Evolutionary conservation across 1,139 yeast species (phyloP).

Genomic region (Candida albicans): DNA sequence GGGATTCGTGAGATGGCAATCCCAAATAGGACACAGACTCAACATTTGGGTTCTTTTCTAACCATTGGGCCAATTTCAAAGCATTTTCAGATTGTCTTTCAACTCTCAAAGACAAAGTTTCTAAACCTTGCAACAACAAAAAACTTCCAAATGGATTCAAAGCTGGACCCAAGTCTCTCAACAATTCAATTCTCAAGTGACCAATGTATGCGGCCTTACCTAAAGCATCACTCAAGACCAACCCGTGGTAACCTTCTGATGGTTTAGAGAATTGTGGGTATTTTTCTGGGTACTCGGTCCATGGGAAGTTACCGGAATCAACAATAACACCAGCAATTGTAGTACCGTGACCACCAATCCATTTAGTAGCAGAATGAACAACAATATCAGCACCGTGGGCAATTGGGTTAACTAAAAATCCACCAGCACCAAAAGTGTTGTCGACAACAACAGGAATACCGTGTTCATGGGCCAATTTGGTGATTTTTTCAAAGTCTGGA

Average conservation of each 20-base stretch:
- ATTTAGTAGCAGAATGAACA: slow-evolving; percentile 91
- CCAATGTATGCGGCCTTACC: slow-evolving; percentile 79
- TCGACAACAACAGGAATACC: slow-evolving; percentile 94
- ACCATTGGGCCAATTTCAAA: slow-evolving; percentile 72
- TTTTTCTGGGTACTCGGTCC: slow-evolving; percentile 81
- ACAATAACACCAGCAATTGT: slow-evolving; percentile 91
- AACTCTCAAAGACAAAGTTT: slow-evolving; percentile 88
- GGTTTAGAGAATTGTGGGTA: slow-evolving; percentile 91
- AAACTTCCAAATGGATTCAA: slow-evolving; percentile 88
- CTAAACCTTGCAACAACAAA: slow-evolving; percentile 85
- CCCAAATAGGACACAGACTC: slow-evolving; percentile 93
- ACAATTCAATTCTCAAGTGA: slow-evolving; percentile 78
- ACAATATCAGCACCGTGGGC: slow-evolving; percentile 87
- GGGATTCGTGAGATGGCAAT: slow-evolving; percentile 77
- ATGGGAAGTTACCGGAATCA: slow-evolving; percentile 90
- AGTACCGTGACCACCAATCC: slow-evolving; percentile 98
- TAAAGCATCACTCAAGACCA: slow-evolving; percentile 75
- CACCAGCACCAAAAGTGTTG: slow-evolving; percentile 98
- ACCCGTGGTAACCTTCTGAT: slow-evolving; percentile 90
- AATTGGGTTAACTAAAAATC: slow-evolving; percentile 80
- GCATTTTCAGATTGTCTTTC: slow-evolving; percentile 90
- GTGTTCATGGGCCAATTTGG: slow-evolving; percentile 76
- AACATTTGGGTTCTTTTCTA: slow-evolving; percentile 73
- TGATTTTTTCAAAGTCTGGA: slow-evolving; percentile 83
- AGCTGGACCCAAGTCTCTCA: slow-evolving; percentile 91